These are phyloP conservation scores for Lasiodiplodia sp. DNA, from an alignment of 2,329 filamentous ascomycete species.

Conservation along the genomic window DNA sequence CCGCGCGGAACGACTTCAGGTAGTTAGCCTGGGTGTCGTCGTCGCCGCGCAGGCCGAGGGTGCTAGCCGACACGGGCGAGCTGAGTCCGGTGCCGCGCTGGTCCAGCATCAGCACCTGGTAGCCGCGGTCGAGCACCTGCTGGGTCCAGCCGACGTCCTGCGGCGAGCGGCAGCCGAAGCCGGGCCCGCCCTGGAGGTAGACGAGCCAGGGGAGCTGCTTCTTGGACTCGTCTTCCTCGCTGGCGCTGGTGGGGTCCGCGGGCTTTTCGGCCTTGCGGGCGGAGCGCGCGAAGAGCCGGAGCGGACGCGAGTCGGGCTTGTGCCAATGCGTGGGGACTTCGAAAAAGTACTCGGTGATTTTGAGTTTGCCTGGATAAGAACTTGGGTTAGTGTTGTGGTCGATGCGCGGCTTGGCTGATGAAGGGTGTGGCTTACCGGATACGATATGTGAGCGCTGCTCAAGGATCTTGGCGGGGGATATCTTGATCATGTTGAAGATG, in stretches of 20 bases:
- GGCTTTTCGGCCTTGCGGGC: conserved; percentile 71
- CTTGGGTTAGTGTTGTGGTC: neutral
- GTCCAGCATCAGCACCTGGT: conserved; percentile 85
- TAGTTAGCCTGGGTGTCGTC: conserved; percentile 78
- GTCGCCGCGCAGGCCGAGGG: conserved; percentile 69
- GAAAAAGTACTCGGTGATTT: conserved; percentile 84
- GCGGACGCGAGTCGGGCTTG: conserved; percentile 35
- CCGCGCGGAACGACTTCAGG: conserved; percentile 83
- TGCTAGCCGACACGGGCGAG: conserved; percentile 77
- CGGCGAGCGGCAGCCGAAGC: conserved; percentile 76
- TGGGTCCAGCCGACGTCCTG: conserved; percentile 77
- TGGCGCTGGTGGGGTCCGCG: conserved; percentile 59
- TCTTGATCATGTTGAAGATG: conserved; percentile 38
- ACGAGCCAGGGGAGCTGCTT: conserved; percentile 66
- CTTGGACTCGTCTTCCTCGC: conserved; percentile 49
- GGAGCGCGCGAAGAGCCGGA: conserved; percentile 80
- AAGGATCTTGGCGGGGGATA: conserved; percentile 55
- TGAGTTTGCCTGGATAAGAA: conserved; percentile 67
- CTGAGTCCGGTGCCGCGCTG: conserved; percentile 89
- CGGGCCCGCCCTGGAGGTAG: conserved; percentile 87
- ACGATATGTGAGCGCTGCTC: conserved; percentile 54
- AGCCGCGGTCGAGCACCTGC: conserved; percentile 76
- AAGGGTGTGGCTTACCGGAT: conserved; percentile 45
- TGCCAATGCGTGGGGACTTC: conserved; percentile 47
- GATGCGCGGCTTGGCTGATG: neutral